phyloP scores from a whole-genome alignment of 306 rosid genomes.

The Chamaecrista fasciculata region DNA sequence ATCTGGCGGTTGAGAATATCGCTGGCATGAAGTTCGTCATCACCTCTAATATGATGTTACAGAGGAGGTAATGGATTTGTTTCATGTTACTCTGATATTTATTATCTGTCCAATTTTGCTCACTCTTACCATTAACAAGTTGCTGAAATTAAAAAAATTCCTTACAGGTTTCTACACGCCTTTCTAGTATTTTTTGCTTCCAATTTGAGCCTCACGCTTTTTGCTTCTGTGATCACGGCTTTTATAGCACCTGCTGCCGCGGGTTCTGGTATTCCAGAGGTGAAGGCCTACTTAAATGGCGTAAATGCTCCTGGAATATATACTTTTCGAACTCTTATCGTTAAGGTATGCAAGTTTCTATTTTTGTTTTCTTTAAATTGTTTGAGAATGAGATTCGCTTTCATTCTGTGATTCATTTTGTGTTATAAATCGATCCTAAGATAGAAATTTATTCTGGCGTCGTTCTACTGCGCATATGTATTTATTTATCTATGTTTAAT shows the following conservation, averaged over 20 bases:
- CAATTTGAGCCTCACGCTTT: slow-evolving; percentile 70
- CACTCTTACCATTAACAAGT: too few relatives aligned
- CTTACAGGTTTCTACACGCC: slow-evolving; percentile 63
- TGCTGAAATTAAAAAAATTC: slow-evolving; percentile 27
- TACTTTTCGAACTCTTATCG: slow-evolving; percentile 56
- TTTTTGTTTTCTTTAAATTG: too few relatives aligned
- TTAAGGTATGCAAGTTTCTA: slow-evolving; percentile 58
- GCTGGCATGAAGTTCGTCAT: slow-evolving; percentile 89
- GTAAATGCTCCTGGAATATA: slow-evolving; percentile 88
- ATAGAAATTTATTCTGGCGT: neutral
- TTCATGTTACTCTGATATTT: neutral
- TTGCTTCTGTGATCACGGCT: slow-evolving; percentile 66
- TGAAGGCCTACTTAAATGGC: slow-evolving; percentile 93
- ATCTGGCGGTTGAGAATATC: slow-evolving; percentile 90
- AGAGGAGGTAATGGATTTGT: slow-evolving; percentile 44
- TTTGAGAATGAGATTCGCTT: neutral
- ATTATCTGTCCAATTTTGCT: neutral
- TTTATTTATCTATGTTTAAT: too few relatives aligned
- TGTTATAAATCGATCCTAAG: neutral
- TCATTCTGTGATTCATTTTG: neutral
- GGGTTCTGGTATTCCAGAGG: slow-evolving; percentile 96
- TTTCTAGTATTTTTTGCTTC: slow-evolving; percentile 63
- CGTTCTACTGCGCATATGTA: too few relatives aligned
- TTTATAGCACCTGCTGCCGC: slow-evolving; percentile 77
- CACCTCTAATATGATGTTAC: slow-evolving; percentile 87